Evolutionary conservation across 176 grass and related monocot species (phyloP).

Genomic region (Eleusine coracana): DNA sequence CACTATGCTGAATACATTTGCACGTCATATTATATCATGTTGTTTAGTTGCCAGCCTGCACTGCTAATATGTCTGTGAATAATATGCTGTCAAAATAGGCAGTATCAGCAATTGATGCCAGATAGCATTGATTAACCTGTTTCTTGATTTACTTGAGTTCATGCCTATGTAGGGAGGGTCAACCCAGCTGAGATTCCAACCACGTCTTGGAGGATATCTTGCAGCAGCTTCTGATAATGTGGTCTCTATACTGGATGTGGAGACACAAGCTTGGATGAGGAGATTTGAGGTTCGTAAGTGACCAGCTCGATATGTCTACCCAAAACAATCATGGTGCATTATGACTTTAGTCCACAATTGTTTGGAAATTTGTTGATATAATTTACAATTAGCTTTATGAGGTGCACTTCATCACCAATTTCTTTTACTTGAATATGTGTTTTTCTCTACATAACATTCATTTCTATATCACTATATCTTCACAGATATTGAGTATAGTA

Average conservation of each 20-base stretch:
- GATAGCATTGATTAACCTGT: slow-evolving; percentile 11
- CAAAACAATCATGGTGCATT: neutral
- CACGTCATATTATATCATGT: neutral
- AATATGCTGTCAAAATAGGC: neutral
- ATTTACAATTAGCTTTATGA: neutral
- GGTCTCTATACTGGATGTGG: slow-evolving; percentile 86
- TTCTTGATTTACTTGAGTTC: slow-evolving; percentile 37
- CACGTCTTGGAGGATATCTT: slow-evolving; percentile 68
- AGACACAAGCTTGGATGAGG: slow-evolving; percentile 67
- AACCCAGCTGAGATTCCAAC: slow-evolving; percentile 89
- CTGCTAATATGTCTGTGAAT: neutral
- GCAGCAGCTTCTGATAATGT: slow-evolving; percentile 68
- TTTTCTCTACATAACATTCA: neutral
- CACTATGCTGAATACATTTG: neutral
- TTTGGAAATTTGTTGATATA: neutral
- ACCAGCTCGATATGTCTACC: slow-evolving; percentile 12
- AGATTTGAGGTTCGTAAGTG: slow-evolving; percentile 52
- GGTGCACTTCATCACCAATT: neutral
- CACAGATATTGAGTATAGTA: neutral
- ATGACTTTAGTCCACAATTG: neutral
- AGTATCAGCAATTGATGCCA: slow-evolving; percentile 19
- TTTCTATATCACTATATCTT: neutral
- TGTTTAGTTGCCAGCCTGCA: slow-evolving; percentile 15
- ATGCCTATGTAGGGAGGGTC: slow-evolving; percentile 70
- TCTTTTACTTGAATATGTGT: neutral